A percentile compares a stretch with the other conserved stretches of the same genome.
phyloP scores from a whole-genome alignment of 1,139 yeast species.

The Petasospora fabianii region DNA sequence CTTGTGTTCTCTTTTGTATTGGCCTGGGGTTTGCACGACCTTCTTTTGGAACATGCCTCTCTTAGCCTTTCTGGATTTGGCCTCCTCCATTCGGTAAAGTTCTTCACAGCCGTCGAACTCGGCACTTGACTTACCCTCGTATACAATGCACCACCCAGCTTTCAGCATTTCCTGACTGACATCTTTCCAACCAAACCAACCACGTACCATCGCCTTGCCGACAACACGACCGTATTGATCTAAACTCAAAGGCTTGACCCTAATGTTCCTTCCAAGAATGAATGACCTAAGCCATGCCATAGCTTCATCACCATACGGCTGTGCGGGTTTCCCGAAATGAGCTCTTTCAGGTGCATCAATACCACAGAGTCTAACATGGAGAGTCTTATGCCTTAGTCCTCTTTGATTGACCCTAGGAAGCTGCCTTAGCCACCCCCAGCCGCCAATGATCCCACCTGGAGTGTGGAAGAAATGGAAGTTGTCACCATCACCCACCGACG shows the following conservation, averaged over 20 bases:
- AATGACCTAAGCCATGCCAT: constrained; percentile 66
- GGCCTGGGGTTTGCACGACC: constrained; percentile 72
- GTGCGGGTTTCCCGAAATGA: constrained; percentile 94
- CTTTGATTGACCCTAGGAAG: constrained; percentile 42
- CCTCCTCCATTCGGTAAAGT: constrained; percentile 56
- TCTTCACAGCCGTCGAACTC: constrained; percentile 79
- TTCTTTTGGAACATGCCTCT: constrained; percentile 69
- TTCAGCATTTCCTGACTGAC: constrained; percentile 85
- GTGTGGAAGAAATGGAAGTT: constrained; percentile 89
- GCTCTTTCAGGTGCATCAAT: constrained; percentile 98
- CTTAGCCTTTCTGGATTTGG: constrained; percentile 49
- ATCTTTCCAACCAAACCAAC: constrained; percentile 67
- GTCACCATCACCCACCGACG: constrained; percentile 96
- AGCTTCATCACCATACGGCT: constrained; percentile 84
- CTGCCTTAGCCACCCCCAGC: constrained; percentile 89
- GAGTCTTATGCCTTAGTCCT: constrained; percentile 35
- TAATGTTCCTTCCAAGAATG: constrained; percentile 61
- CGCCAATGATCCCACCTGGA: constrained; percentile 84
- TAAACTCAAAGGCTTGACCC: constrained; percentile 70
- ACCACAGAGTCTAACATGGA: constrained; percentile 74
- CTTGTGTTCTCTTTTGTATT: constrained; percentile 48
- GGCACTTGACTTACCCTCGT: constrained; percentile 77
- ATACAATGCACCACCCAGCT: constrained; percentile 80
- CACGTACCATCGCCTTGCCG: constrained; percentile 68
- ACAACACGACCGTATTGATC: constrained; percentile 93